Evolutionary conservation across 2,329 filamentous ascomycete species (phyloP).

Genomic region (Colletotrichum melonis): DNA sequence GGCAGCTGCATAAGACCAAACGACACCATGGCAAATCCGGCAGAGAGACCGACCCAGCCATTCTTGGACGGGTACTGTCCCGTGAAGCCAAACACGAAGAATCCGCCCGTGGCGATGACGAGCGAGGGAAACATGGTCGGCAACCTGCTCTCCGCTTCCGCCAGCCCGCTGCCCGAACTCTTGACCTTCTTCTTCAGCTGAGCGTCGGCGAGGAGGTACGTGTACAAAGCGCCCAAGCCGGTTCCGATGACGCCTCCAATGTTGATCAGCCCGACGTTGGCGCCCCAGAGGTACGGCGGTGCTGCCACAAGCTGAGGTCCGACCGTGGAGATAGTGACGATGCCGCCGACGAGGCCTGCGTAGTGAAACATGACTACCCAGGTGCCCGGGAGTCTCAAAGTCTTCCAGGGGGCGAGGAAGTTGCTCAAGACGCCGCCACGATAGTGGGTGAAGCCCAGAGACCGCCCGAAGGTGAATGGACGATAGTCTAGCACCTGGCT

Average conservation of each 20-base stretch:
- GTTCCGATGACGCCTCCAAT: slow-evolving; percentile 47
- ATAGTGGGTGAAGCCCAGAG: slow-evolving; percentile 39
- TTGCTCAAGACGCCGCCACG: slow-evolving; percentile 36
- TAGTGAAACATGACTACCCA: slow-evolving; percentile 53
- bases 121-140: slow-evolving; percentile 45
- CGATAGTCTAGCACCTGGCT: background rate
- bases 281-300: slow-evolving; percentile 49
- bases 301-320: slow-evolving; percentile 44
- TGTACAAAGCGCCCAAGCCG: slow-evolving; percentile 42
- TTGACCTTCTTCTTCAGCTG: slow-evolving; percentile 39
- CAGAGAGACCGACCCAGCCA: slow-evolving; percentile 48
- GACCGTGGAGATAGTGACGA: slow-evolving; percentile 48
- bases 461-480: slow-evolving; percentile 21
- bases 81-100: slow-evolving; percentile 51
- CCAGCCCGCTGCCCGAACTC: slow-evolving; percentile 41
- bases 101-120: slow-evolving; percentile 43
- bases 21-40: slow-evolving; percentile 48
- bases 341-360: slow-evolving; percentile 48
- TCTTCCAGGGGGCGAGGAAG: slow-evolving; percentile 43
- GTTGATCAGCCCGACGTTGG: slow-evolving; percentile 47
- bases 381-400: slow-evolving; percentile 45
- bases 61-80: slow-evolving; percentile 44
- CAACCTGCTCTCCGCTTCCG: slow-evolving; percentile 48
- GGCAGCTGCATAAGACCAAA: slow-evolving; percentile 54
- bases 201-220: slow-evolving; percentile 40